phyloP scores from a whole-genome alignment of 805 yeast genomes.

The Zygoascus biomembranicola region DNA sequence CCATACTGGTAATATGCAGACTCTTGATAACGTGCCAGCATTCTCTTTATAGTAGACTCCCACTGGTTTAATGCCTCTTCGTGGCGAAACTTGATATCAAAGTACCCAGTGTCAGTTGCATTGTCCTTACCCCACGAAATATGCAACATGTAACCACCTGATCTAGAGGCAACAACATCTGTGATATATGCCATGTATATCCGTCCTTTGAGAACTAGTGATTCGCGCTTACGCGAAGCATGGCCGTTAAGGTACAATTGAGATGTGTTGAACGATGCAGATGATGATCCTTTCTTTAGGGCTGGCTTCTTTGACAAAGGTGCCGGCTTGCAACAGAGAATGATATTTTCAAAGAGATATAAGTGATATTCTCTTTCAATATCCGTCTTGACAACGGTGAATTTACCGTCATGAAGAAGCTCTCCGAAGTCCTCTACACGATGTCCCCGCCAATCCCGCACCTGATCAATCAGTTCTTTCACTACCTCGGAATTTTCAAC shows the following conservation, averaged over 20 bases:
- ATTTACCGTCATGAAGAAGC: slow-evolving; percentile 63
- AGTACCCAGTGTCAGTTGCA: slow-evolving; percentile 69
- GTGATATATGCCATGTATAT: slow-evolving; percentile 66
- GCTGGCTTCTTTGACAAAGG: slow-evolving; percentile 34
- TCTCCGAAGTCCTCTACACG: slow-evolving; percentile 76
- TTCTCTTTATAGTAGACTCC: slow-evolving; percentile 37
- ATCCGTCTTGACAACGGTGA: slow-evolving; percentile 39
- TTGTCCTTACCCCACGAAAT: slow-evolving; percentile 41
- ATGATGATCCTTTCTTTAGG: slow-evolving; percentile 19
- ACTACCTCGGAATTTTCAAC: slow-evolving; percentile 75
- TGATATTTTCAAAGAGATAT: slow-evolving; percentile 71
- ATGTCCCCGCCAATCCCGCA: slow-evolving; percentile 89
- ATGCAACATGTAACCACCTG: slow-evolving; percentile 25
- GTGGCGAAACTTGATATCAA: slow-evolving; percentile 69
- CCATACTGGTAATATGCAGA: slow-evolving; percentile 4
- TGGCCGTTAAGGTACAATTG: slow-evolving; percentile 1
- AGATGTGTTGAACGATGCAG: background rate
- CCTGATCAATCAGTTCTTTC: slow-evolving; percentile 61
- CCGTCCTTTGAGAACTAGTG: slow-evolving; percentile 65
- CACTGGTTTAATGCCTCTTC: slow-evolving; percentile 82
- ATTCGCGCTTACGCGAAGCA: slow-evolving; percentile 15
- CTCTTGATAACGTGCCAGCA: slow-evolving; percentile 20
- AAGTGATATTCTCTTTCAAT: slow-evolving; percentile 82
- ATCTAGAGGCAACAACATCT: slow-evolving; percentile 30
- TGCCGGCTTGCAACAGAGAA: slow-evolving; percentile 57